A percentile compares a stretch with the other conserved stretches of the same genome.
Conservation (phyloP, 2,329 filamentous ascomycete genomes). For the Ophiostoma fasciatum region DNA sequence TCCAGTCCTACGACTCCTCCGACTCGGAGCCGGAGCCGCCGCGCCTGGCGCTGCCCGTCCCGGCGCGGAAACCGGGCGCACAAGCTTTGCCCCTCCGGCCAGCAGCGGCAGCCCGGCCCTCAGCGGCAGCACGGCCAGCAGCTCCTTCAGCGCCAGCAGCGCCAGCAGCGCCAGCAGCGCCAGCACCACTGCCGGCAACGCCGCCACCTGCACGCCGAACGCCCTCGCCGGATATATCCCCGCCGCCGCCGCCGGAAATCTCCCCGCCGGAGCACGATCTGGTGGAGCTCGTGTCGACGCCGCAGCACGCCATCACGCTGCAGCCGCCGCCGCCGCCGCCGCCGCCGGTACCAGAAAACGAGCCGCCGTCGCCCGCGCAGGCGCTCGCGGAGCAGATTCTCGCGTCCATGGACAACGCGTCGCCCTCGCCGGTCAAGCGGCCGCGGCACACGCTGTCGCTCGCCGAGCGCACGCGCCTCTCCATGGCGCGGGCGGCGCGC, state of each 20-base stretch:
- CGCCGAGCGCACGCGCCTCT: slow-evolving; percentile 65
- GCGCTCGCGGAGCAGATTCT: slow-evolving; percentile 41
- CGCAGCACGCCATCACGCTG: slow-evolving; percentile 3
- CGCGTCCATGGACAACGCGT: slow-evolving; percentile 36
- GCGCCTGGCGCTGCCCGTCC: background rate
- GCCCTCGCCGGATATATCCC: slow-evolving; percentile 5
- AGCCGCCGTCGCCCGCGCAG: slow-evolving; percentile 28
- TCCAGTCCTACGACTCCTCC: slow-evolving; percentile 7
- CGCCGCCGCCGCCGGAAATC: slow-evolving; percentile 1
- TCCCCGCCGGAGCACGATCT: slow-evolving; percentile 1
- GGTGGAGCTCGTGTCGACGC: slow-evolving; percentile 3
- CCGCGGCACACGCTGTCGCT: slow-evolving; percentile 46
- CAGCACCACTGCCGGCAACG: background rate
- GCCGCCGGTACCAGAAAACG: no score
- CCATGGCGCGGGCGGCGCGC: slow-evolving; percentile 52
- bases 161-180: background rate
- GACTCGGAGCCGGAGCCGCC: slow-evolving; percentile 8
- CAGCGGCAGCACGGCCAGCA: no score
- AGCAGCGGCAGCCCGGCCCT: no score
- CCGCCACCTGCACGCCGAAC: slow-evolving; percentile 1
- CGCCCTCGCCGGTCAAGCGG: slow-evolving; percentile 43
- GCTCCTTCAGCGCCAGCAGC: background rate
- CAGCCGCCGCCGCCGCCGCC: slow-evolving; percentile 2
- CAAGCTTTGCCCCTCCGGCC: no score
- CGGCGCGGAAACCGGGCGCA: no score